Conservation (phyloP, 2,329 filamentous ascomycete genomes). For the Trichoderma lentiforme region DNA sequence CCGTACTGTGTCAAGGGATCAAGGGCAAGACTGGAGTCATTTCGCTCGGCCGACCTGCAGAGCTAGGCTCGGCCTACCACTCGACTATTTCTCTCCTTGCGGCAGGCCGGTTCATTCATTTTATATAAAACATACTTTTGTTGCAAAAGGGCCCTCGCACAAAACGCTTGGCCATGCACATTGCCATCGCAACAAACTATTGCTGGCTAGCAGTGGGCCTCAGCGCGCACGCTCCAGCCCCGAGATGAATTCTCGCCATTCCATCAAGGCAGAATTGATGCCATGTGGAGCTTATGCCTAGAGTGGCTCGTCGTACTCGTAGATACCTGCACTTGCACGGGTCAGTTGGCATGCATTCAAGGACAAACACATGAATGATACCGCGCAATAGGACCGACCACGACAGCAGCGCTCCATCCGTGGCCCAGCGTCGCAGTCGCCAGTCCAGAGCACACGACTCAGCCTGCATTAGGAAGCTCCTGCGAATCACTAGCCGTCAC, state of each 20-base stretch:
- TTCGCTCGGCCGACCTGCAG: background rate
- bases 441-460: slow-evolving; percentile 4
- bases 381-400: background rate
- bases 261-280: background rate
- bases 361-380: background rate
- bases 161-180: background rate
- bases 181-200: slow-evolving; percentile 6
- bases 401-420: background rate
- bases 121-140: background rate
- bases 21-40: slow-evolving; percentile 2
- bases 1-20: background rate
- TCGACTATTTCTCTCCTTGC: slow-evolving; percentile 7
- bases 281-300: background rate
- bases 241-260: background rate
- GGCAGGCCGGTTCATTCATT: background rate
- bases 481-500: background rate
- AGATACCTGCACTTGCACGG: background rate
- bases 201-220: background rate
- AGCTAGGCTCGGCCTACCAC: background rate
- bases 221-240: background rate
- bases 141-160: background rate
- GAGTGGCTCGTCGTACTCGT: background rate
- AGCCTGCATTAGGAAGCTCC: slow-evolving; percentile 11
- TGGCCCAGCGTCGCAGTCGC: background rate
- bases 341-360: background rate